These are phyloP conservation scores for Penicillium turbatum DNA, from an alignment of 495 filamentous ascomycete genomes.

Conservation along the genomic window DNA sequence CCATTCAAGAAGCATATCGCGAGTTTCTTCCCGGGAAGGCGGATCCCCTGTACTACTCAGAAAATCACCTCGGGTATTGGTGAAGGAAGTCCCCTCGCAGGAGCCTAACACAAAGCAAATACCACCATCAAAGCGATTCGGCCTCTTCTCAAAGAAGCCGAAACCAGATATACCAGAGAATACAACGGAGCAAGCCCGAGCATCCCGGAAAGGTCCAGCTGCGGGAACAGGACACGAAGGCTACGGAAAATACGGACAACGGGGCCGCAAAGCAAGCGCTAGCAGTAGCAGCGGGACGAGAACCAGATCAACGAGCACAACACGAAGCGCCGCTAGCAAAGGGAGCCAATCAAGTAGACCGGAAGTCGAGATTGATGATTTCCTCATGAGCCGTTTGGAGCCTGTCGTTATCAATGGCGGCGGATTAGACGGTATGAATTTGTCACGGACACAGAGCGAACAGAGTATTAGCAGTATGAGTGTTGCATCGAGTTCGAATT, in stretches of 20 bases:
- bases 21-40: slow-evolving; percentile 40
- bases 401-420: slow-evolving; percentile 86
- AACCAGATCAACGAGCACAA: slow-evolving; percentile 54
- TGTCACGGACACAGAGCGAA: slow-evolving; percentile 59
- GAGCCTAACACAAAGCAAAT: slow-evolving; percentile 27
- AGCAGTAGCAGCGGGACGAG: slow-evolving; percentile 43
- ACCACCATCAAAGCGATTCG: slow-evolving; percentile 55
- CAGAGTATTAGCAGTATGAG: slow-evolving; percentile 55
- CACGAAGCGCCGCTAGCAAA: slow-evolving; percentile 47
- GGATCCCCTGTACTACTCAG: slow-evolving; percentile 30
- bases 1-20: slow-evolving; percentile 31
- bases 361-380: slow-evolving; percentile 59
- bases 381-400: slow-evolving; percentile 70
- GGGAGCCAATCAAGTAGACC: slow-evolving; percentile 49
- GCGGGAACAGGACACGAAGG: slow-evolving; percentile 97
- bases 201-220: slow-evolving; percentile 70
- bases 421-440: slow-evolving; percentile 46
- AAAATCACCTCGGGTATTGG: slow-evolving; percentile 29
- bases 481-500: slow-evolving; percentile 41
- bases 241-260: slow-evolving; percentile 70
- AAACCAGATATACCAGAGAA: slow-evolving; percentile 57
- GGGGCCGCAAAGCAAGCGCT: slow-evolving; percentile 46
- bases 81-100: slow-evolving; percentile 21
- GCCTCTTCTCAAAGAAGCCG: slow-evolving; percentile 69
- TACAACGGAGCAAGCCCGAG: slow-evolving; percentile 51